A percentile compares a stretch with the other conserved stretches of the same genome.
phyloP scores from a whole-genome alignment of 345 rosid genomes.

The Limnanthes douglasii region DNA sequence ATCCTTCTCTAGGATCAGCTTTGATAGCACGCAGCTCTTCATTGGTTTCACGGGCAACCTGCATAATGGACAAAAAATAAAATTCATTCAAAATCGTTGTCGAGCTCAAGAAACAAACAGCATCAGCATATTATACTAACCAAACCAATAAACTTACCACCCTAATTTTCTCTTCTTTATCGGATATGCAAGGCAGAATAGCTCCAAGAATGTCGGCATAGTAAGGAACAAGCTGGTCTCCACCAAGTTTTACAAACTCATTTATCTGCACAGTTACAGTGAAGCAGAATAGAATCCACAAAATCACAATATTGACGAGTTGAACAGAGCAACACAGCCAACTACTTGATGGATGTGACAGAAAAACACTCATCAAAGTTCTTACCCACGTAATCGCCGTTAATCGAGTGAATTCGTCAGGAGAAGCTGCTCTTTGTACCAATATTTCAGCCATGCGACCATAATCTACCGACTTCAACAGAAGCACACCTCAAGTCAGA shows the following conservation, averaged over 20 bases:
- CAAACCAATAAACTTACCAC: conserved; percentile 44
- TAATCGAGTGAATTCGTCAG: conserved; percentile 93
- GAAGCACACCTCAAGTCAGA: no score
- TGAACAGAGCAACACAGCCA: conserved; percentile 3
- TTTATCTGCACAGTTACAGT: conserved; percentile 45
- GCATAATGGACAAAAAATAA: conserved; percentile 5
- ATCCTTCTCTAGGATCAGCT: conserved; percentile 82
- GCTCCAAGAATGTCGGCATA: conserved; percentile 97
- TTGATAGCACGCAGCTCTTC: conserved; percentile 85
- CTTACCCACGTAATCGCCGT: conserved; percentile 97
- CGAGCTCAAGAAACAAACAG: conserved; percentile 2
- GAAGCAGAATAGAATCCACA: no score
- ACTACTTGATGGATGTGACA: conserved; percentile 2
- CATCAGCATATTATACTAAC: conserved; percentile 4
- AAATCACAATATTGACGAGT: conserved; percentile 3
- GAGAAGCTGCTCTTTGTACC: conserved; percentile 89
- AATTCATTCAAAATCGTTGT: conserved; percentile 5
- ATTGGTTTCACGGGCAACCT: conserved; percentile 99
- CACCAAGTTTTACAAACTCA: conserved; percentile 98
- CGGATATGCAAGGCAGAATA: conserved; percentile 93
- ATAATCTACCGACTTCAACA: conserved; percentile 99
- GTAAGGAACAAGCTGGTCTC: conserved; percentile 93
- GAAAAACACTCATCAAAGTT: conserved; percentile 1
- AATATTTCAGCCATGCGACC: conserved; percentile 99
- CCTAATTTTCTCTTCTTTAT: conserved; percentile 98